Conservation (phyloP, 352 stramenopile genomes). For the Globisporangium middletonii region DNA sequence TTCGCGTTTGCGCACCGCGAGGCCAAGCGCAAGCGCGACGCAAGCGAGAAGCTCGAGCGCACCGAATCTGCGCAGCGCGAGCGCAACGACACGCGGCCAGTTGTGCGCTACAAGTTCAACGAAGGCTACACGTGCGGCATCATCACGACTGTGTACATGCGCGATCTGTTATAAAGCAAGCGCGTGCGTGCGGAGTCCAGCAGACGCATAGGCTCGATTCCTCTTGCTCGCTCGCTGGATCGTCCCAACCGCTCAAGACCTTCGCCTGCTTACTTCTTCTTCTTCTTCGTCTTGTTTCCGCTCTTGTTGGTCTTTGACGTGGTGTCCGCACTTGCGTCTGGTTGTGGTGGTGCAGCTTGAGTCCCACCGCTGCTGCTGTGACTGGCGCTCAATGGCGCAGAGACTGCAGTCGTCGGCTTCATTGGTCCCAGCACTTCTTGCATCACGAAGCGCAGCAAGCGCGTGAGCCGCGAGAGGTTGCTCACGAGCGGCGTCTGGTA, state of each 20-base stretch:
- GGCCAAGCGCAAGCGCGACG: conserved; percentile 66
- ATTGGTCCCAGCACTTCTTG: conserved; percentile 62
- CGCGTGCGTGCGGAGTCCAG: too few species aligned
- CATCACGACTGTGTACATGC: conserved; percentile 82
- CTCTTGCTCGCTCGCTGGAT: background rate
- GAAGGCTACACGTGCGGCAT: conserved; percentile 89
- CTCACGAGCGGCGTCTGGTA: conserved; percentile 14
- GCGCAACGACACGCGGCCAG: conserved; percentile 19
- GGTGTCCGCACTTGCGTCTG: conserved; percentile 11
- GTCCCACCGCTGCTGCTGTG: background rate
- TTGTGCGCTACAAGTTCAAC: conserved; percentile 87
- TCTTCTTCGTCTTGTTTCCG: conserved; percentile 57
- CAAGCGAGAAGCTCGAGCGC: conserved; percentile 33
- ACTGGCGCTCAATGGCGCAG: background rate
- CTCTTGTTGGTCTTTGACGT: conserved; percentile 44
- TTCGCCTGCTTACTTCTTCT: conserved; percentile 8
- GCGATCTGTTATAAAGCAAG: conserved; percentile 64
- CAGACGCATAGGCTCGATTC: too few species aligned
- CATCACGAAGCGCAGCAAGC: conserved; percentile 61
- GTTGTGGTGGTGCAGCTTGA: too few species aligned
- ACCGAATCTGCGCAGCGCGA: conserved; percentile 12
- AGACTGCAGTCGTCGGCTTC: conserved; percentile 14
- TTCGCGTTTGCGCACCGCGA: conserved; percentile 81
- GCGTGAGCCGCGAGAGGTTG: conserved; percentile 36
- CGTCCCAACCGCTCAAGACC: background rate